A percentile compares a stretch with the other conserved stretches of the same genome.
Conservation (phyloP, 495 filamentous ascomycete species). For the Saxophila tyrrhenica region DNA sequence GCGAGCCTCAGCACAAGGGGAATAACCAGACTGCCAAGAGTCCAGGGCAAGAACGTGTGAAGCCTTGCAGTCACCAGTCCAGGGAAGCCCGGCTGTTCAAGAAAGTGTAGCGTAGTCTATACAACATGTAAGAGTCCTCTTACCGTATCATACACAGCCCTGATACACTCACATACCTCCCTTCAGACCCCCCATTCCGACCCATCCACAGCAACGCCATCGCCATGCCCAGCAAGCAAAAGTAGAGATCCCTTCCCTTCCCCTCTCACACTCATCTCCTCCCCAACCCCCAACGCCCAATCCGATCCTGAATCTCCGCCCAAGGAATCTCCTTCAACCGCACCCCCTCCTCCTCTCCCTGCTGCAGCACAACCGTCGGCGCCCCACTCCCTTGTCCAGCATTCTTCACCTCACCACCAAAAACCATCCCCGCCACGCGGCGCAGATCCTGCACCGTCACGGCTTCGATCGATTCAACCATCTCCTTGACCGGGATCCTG, state of each 20-base stretch:
- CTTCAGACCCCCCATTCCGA: no score
- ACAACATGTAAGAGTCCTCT: no score
- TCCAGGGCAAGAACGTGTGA: no score
- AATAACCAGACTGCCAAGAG: no score
- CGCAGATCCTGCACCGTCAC: slow-evolving; percentile 73
- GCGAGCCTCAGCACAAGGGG: no score
- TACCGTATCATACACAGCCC: no score
- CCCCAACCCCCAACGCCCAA: slow-evolving; percentile 74
- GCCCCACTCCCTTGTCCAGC: slow-evolving; percentile 68
- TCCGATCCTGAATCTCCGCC: slow-evolving; percentile 78
- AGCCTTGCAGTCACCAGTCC: no score
- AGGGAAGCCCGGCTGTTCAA: no score
- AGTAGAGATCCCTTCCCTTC: not conserved
- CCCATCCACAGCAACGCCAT: no score
- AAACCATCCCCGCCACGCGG: slow-evolving; percentile 69
- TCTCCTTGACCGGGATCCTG: slow-evolving; percentile 83
- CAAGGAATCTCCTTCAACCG: slow-evolving; percentile 52
- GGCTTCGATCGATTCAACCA: slow-evolving; percentile 76
- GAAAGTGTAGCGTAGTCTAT: no score
- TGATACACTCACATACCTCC: no score
- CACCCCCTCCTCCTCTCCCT: slow-evolving; percentile 49
- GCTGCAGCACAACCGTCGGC: slow-evolving; percentile 91
- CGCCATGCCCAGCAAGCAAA: not conserved
- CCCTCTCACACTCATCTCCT: slow-evolving; percentile 36
- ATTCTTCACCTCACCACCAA: slow-evolving; percentile 68